Conservation (phyloP, 257 asterid species). For the Mitragyna speciosa region DNA sequence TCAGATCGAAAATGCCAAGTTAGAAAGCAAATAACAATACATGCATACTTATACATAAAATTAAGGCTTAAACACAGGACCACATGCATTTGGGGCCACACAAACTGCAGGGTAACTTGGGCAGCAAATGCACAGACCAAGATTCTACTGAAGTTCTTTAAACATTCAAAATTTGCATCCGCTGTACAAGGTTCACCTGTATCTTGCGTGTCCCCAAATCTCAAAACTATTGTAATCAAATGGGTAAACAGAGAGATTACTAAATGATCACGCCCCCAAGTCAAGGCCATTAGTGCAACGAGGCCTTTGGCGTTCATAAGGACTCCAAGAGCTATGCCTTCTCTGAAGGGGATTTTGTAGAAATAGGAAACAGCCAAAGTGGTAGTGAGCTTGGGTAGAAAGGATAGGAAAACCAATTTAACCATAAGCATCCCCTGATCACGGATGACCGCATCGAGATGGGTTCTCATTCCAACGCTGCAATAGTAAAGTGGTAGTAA, state of each 20-base stretch:
- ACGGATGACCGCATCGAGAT: neutral
- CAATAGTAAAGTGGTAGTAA: slow-evolving; percentile 21
- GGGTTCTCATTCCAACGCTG: slow-evolving; percentile 22
- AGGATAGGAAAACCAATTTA: slow-evolving; percentile 9
- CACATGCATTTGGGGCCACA: neutral
- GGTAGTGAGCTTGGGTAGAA: slow-evolving; percentile 20
- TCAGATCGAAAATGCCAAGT: neutral
- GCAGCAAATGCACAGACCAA: neutral
- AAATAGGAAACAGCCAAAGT: slow-evolving; percentile 20
- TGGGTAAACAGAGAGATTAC: slow-evolving; percentile 6
- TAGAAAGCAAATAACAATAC: neutral
- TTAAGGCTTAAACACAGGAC: neutral
- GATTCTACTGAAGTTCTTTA: neutral
- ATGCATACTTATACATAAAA: neutral
- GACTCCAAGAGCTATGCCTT: slow-evolving; percentile 27
- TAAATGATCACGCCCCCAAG: slow-evolving; percentile 25
- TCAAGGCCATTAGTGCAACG: slow-evolving; percentile 16
- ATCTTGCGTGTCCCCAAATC: neutral
- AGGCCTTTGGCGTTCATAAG: slow-evolving; percentile 28
- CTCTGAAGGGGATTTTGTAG: slow-evolving; percentile 14
- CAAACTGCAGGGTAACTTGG: neutral
- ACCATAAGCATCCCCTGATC: neutral
- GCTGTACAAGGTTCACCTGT: neutral
- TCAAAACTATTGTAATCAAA: neutral
- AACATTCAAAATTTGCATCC: neutral